Evolutionary conservation across 1,139 yeast genomes (phyloP).

Genomic region (Blastobotrys apis): DNA sequence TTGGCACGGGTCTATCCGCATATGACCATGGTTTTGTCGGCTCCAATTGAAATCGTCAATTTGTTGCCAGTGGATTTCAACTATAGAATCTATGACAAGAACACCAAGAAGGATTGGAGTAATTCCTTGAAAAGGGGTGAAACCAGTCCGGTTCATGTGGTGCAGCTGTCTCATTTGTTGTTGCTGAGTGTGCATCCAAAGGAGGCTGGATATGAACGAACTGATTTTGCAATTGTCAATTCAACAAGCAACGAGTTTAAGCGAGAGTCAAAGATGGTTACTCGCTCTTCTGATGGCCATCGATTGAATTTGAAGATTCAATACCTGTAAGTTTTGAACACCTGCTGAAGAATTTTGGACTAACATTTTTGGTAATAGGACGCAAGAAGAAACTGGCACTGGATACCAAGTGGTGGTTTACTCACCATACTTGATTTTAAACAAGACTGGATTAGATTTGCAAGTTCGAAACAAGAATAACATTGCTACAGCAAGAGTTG

Average conservation of each 20-base stretch:
- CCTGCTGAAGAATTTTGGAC: slow-evolving; percentile 2
- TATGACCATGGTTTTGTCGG: slow-evolving; percentile 69
- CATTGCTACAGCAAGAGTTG: slow-evolving; percentile 35
- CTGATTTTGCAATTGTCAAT: slow-evolving; percentile 80
- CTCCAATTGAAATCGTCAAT: slow-evolving; percentile 85
- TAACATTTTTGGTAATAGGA: slow-evolving; percentile 12
- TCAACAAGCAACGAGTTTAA: slow-evolving; percentile 50
- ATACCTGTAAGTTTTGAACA: slow-evolving; percentile 43
- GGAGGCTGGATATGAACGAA: slow-evolving; percentile 58
- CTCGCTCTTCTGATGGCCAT: slow-evolving; percentile 55
- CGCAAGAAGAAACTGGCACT: slow-evolving; percentile 24
- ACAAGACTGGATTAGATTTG: slow-evolving; percentile 69
- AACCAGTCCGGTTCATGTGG: slow-evolving; percentile 72
- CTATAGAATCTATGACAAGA: slow-evolving; percentile 74
- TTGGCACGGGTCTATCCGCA: slow-evolving; percentile 78
- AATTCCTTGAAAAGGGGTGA: slow-evolving; percentile 61
- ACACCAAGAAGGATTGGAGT: slow-evolving; percentile 65
- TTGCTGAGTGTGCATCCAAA: slow-evolving; percentile 68
- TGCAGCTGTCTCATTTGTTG: slow-evolving; percentile 64
- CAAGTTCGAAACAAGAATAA: slow-evolving; percentile 58
- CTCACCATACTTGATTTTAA: slow-evolving; percentile 79
- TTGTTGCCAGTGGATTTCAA: slow-evolving; percentile 76
- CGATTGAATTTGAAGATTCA: slow-evolving; percentile 57
- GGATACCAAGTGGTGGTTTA: slow-evolving; percentile 53
- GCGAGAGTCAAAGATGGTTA: slow-evolving; percentile 45